phyloP scores from a whole-genome alignment of 2,329 filamentous ascomycete genomes.

The Fusarium sp. region DNA sequence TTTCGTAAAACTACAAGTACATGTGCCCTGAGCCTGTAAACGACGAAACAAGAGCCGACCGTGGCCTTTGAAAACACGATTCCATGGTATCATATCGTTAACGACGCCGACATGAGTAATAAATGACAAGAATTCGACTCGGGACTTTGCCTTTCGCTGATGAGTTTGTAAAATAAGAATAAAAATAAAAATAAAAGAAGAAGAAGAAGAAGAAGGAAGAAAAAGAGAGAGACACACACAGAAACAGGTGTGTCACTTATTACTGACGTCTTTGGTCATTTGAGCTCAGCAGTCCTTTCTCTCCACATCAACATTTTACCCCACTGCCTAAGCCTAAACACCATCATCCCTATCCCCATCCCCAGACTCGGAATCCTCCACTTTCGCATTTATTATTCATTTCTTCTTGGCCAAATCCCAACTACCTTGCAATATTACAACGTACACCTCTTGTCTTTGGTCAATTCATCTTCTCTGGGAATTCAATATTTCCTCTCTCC shows the following conservation, averaged over 20 bases:
- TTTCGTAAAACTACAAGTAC: constrained; percentile 41
- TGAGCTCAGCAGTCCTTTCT: constrained; percentile 32
- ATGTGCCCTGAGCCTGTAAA: constrained; percentile 39
- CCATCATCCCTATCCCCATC: constrained; percentile 22
- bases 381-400: constrained; percentile 5
- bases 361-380: constrained; percentile 29
- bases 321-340: constrained; percentile 36
- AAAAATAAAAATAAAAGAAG: no score
- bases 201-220: no score
- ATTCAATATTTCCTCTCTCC: not conserved
- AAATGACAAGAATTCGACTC: constrained; percentile 30
- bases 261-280: constrained; percentile 21
- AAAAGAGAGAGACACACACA: no score
- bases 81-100: constrained; percentile 47
- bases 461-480: constrained; percentile 4
- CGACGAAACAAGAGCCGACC: constrained; percentile 30
- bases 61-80: constrained; percentile 35
- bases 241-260: constrained; percentile 1
- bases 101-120: constrained; percentile 40
- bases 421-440: not conserved
- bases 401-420: constrained; percentile 10
- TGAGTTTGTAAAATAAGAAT: constrained; percentile 34
- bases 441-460: not conserved
- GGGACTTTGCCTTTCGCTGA: constrained; percentile 29
- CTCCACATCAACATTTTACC: constrained; percentile 34